Evolutionary conservation across 2,329 filamentous ascomycete species (phyloP), one percentile per base, ranked within the genome.

Genomic region (Aspergillus neoniger): DNA sequence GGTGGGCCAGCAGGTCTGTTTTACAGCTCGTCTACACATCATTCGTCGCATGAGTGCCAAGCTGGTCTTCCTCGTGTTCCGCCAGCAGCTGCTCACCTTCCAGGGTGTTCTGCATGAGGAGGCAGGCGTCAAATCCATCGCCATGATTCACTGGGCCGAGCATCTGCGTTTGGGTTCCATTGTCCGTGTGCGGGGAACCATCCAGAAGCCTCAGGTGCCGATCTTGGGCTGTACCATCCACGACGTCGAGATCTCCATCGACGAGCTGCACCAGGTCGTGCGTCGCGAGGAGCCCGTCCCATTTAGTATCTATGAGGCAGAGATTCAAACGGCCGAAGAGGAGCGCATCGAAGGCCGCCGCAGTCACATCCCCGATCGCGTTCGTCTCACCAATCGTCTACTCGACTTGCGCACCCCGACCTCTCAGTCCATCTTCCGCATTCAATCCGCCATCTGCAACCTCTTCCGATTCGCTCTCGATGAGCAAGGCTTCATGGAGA

Each of bases 91-190:
- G 12, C 83, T 85, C 65, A 95, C 92, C 23, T 86, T 96, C 55
- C 93, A 97, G 76, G 92, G 91, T 63, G 91, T 96, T 2, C 80
- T 97, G 43, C 81, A 86, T 21, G 79, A 82, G 62, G 80, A 84
- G 65, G 80, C 87, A 65, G 85, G 86, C 6, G 80, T 81, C 51
- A 83, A 90, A 10, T 89, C 89, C 1, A 83, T 87, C 60, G 84
- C 90, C 69, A 94, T 96, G 83, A 83, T 96, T 28, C 88, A 91
- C 71, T 96, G 92, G 90, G 91, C 91, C 2, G 91, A 96, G 76
- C 91, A 91, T 72, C 81, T 96, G 49, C 87, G 89, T 57, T 81
- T 88, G 5, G 93, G 96, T 72, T 90, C 88, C 7, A 85, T 96
- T 54, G 87, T 96, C 5, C 85, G 91, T 59, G 86, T 96, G 58